Conservation (phyloP, 495 filamentous ascomycete species). For the Penicillium pancosmium region DNA sequence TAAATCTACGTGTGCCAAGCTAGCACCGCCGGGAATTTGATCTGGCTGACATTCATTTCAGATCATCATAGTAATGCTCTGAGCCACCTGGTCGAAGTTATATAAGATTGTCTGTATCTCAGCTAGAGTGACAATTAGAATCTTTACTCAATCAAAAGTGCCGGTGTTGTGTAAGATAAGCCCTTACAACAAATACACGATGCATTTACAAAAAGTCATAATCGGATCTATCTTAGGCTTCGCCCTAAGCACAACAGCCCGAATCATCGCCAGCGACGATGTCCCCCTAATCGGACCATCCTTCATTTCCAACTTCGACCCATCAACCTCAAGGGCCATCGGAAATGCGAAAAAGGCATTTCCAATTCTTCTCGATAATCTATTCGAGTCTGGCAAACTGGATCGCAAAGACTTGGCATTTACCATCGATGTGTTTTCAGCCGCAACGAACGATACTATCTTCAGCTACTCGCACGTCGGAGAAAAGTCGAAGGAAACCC, state of each 20-base stretch:
- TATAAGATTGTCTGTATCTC: no score
- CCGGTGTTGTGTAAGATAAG: not conserved
- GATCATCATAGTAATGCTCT: no score
- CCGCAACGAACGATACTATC: slow-evolving; percentile 14
- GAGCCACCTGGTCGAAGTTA: no score
- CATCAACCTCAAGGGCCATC: slow-evolving; percentile 9
- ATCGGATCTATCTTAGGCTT: not conserved
- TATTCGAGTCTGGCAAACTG: slow-evolving; percentile 1
- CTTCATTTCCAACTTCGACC: slow-evolving; percentile 20
- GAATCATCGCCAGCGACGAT: slow-evolving; percentile 17
- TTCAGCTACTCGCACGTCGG: slow-evolving; percentile 19
- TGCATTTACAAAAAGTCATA: not conserved
- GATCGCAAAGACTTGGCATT: slow-evolving; percentile 15
- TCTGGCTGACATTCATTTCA: not conserved
- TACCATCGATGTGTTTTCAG: slow-evolving; percentile 15
- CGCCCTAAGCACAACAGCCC: not conserved
- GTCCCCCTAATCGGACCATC: slow-evolving; percentile 14
- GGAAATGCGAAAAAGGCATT: not conserved
- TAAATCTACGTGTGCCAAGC: not conserved
- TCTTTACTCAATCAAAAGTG: not conserved
- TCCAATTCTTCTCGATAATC: not conserved
- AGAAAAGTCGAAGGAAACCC: not conserved
- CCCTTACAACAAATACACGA: not conserved
- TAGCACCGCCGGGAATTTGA: not conserved
- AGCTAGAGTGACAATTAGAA: no score